Evolutionary conservation across 257 asterid species (phyloP).

Genomic region (Solanum stenotomum): DNA sequence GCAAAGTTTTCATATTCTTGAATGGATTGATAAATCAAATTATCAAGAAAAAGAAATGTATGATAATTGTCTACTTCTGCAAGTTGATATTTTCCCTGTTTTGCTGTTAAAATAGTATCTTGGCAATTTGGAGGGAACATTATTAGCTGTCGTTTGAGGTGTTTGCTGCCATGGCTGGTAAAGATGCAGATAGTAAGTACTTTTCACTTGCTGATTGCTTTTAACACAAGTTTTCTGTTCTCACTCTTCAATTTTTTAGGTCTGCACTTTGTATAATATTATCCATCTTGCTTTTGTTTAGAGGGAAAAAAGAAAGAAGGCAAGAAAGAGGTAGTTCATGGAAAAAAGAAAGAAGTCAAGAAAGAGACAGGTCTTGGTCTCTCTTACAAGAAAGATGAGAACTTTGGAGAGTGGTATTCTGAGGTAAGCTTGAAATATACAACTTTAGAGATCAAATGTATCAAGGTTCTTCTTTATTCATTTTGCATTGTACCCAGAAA

Average conservation of each 20-base stretch:
- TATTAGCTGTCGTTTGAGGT: neutral
- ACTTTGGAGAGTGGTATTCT: conserved; percentile 99
- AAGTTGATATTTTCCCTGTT: neutral
- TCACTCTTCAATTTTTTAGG: neutral
- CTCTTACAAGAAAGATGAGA: conserved; percentile 78
- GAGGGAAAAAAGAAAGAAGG: conserved; percentile 90
- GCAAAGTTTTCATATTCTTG: neutral
- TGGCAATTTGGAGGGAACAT: neutral
- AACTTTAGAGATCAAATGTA: neutral
- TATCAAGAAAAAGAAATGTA: neutral
- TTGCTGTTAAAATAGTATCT: neutral
- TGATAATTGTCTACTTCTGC: neutral
- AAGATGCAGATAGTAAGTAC: neutral
- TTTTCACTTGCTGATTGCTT: neutral
- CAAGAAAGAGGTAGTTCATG: conserved; percentile 88
- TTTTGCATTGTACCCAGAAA: neutral
- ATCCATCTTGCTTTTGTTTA: conserved; percentile 5
- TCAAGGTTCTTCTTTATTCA: neutral
- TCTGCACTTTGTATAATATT: neutral
- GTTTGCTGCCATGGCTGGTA: conserved; percentile 4
- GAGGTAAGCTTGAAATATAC: conserved; percentile 47
- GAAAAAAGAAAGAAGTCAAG: conserved; percentile 65
- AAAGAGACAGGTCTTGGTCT: conserved; percentile 97
- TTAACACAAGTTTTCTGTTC: neutral
- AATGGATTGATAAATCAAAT: neutral